Conservation (phyloP, 2,329 filamentous ascomycete genomes). For the Verticillium klebahnii region DNA sequence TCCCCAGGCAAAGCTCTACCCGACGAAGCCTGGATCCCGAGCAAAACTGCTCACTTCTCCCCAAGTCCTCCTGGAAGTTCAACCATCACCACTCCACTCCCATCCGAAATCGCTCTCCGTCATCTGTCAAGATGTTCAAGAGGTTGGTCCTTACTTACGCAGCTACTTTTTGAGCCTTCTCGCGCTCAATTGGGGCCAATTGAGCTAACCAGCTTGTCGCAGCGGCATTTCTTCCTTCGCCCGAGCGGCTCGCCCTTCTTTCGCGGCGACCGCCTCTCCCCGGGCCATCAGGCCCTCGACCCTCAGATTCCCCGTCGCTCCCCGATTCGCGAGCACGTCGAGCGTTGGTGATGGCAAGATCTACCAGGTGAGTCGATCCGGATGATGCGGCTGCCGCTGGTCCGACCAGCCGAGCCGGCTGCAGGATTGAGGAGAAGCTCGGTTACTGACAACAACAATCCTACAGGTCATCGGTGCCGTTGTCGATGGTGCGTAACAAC, state of each 20-base stretch:
- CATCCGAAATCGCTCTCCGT: conserved; percentile 59
- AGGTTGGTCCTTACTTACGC: conserved; percentile 53
- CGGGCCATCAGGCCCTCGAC: conserved; percentile 53
- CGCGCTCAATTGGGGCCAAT: conserved; percentile 45
- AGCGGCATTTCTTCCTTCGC: conserved; percentile 64
- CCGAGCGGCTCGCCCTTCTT: conserved; percentile 57
- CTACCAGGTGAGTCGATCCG: conserved; percentile 52
- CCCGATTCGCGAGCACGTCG: conserved; percentile 55
- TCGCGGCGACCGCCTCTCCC: conserved; percentile 52
- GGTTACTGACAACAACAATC: conserved; percentile 49
- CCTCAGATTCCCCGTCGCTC: conserved; percentile 51
- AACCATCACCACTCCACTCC: conserved; percentile 53
- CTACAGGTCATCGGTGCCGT: conserved; percentile 95
- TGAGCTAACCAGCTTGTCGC: conserved; percentile 39
- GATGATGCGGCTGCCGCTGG: conserved; percentile 2
- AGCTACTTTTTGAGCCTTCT: conserved; percentile 20
- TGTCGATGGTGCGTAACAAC: conserved; percentile 77
- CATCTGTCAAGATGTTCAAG: conserved; percentile 78
- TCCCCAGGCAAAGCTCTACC: conserved; percentile 34
- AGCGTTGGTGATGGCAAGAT: conserved; percentile 62
- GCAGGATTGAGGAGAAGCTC: conserved; percentile 2
- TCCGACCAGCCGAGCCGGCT: conserved; percentile 1
- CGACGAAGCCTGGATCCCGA: conserved; percentile 36
- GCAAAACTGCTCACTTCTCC: conserved; percentile 44
- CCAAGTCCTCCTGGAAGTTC: conserved; percentile 44